Evolutionary conservation across 225 moss, liverwort and hornwort species (phyloP), one percentile per base, ranked within the genome.

Genomic region (Polytrichum formosum): DNA sequence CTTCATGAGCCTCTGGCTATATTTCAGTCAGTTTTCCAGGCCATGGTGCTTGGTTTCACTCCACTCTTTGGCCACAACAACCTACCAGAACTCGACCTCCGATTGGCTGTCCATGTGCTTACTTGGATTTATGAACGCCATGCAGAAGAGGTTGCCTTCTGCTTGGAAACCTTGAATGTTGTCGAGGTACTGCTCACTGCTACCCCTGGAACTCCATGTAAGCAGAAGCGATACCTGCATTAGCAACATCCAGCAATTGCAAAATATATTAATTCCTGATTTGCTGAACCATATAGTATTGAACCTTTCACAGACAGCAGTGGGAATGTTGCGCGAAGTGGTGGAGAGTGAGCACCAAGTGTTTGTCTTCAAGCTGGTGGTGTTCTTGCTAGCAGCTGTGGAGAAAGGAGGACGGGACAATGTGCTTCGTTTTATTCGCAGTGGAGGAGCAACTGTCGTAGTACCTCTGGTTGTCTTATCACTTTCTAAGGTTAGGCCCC

Each of bases 11-110:
- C 97, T 55, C 75, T 98, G 70, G 88, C 94, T 61, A 87, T 98
- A 62, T 98, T 98, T 75, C 97, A 98, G 79, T 91, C 97, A 67
- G 92, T 98, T 27, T 98, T 98, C 72, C 97, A 98, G 77, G 97
- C 97, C 69, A 98, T 98, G 97, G 92, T 94, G 23, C 92, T 98
- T 53, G 97, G 97, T 62, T 94, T 98, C 54, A 94, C 94, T 54
- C 97, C 97, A 28, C 91, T 98, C 18, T 93, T 94, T 76, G 94
- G 94, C 68, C 92, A 92, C 84, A 94, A 92, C 75, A 91, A 91
- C 83, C 79, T 98, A 61, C 97, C 94, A 53, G 97, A 94, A 84
- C 90, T 98, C 63, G 97, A 98, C 81, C 92, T 98, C 72, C 91
- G 97, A 53, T 83, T 98, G 75, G 91, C 97, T 74, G 92, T 92